phyloP scores from a whole-genome alignment of 768 basidiomycete genomes.

The Termitomyces sp. region DNA sequence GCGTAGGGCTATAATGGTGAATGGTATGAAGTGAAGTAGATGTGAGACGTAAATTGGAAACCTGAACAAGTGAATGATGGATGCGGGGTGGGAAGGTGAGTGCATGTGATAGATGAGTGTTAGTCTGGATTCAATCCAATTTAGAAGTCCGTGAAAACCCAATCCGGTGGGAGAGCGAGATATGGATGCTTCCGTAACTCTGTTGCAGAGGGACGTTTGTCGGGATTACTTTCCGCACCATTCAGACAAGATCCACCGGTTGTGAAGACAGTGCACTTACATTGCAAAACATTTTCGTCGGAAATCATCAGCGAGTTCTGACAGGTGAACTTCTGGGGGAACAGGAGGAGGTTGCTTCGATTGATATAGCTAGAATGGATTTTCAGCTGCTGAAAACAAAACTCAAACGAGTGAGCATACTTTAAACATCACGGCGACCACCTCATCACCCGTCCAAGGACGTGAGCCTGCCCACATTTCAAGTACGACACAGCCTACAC shows the following conservation, averaged over 20 bases:
- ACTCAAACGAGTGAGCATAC: conserved; percentile 37
- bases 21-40: conserved; percentile 22
- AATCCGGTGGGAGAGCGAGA: conserved; percentile 65
- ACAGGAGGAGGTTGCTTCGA: conserved; percentile 85
- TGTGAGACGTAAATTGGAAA: conserved; percentile 11
- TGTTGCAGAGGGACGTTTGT: conserved; percentile 74
- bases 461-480: conserved; percentile 99
- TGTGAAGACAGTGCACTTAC: conserved; percentile 38
- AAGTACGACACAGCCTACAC: conserved; percentile 94
- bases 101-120: conserved; percentile 20
- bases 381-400: background rate
- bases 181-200: conserved; percentile 81
- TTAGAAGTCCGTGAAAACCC: conserved; percentile 70
- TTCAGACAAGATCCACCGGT: conserved; percentile 1
- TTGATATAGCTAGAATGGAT: conserved; percentile 64
- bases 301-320: conserved; percentile 80
- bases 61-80: conserved; percentile 14
- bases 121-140: conserved; percentile 32
- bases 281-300: conserved; percentile 86
- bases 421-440: conserved; percentile 92
- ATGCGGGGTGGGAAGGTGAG: conserved; percentile 19
- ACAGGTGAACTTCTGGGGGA: conserved; percentile 76
- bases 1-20: conserved; percentile 30
- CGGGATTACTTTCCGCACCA: conserved; percentile 58
- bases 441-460: conserved; percentile 91